Evolutionary conservation across 352 stramenopile species (phyloP).

Genomic region (Pythium plurisporium): DNA sequence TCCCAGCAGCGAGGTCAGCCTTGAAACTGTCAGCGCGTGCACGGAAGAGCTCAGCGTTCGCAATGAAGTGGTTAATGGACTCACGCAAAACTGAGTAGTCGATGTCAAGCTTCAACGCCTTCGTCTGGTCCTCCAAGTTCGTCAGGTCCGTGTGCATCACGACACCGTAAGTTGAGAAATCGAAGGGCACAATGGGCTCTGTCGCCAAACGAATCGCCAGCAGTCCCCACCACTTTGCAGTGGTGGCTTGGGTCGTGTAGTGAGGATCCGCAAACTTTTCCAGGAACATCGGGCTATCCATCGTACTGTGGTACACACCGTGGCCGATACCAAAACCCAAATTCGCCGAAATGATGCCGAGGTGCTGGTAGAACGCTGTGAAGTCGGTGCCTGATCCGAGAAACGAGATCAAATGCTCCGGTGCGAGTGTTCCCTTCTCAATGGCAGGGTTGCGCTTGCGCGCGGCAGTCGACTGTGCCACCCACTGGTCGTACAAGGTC

Average conservation of each 20-base stretch:
- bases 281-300: constrained; percentile 61
- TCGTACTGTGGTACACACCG: constrained; percentile 75
- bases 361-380: constrained; percentile 81
- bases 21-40: constrained; percentile 19
- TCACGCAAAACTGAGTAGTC: constrained; percentile 29
- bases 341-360: constrained; percentile 81
- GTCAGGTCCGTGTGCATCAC: constrained; percentile 27
- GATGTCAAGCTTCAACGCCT: constrained; percentile 20
- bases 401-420: constrained; percentile 49
- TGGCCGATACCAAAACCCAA: constrained; percentile 47
- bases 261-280: constrained; percentile 39
- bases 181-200: constrained; percentile 9
- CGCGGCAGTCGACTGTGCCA: not conserved
- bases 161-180: constrained; percentile 18
- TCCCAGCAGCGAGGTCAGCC: not conserved
- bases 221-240: constrained; percentile 32
- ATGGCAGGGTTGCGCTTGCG: not conserved
- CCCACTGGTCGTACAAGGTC: constrained; percentile 43
- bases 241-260: constrained; percentile 29
- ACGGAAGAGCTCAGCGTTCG: constrained; percentile 26
- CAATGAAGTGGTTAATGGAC: constrained; percentile 22
- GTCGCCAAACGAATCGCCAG: constrained; percentile 36
- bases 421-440: constrained; percentile 32
- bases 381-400: constrained; percentile 73
- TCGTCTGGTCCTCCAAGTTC: constrained; percentile 24